Evolutionary conservation across 1,139 yeast genomes (phyloP).

Genomic region (Tardiomyces blankii): DNA sequence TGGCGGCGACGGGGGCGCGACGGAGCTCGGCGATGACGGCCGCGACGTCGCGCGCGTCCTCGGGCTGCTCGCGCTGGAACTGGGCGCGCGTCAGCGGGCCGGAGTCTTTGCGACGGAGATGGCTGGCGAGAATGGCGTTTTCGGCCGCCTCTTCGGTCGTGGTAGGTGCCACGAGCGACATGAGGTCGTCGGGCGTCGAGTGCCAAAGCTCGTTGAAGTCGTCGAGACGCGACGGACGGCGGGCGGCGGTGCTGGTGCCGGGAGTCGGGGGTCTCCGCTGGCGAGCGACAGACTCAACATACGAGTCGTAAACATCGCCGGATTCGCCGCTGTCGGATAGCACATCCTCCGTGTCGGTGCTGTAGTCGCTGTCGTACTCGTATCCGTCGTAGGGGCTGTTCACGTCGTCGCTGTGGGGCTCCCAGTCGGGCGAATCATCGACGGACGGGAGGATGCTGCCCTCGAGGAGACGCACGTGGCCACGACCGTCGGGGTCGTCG

Average conservation of each 20-base stretch:
- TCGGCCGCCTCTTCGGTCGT: not conserved
- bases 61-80: not conserved
- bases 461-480: no score
- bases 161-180: not conserved
- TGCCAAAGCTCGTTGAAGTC: not conserved
- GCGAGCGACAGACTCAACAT: not conserved
- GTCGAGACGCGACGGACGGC: not conserved
- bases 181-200: no score
- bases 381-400: not conserved
- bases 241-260: no score
- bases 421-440: no score
- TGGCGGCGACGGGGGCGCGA: not conserved
- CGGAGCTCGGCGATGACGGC: not conserved
- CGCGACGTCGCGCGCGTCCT: not conserved
- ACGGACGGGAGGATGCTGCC: no score
- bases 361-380: constrained; percentile 1
- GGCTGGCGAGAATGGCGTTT: not conserved
- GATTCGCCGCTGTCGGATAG: not conserved
- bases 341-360: not conserved
- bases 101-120: not conserved
- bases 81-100: not conserved
- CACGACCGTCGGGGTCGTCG: no score
- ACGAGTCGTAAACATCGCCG: not conserved
- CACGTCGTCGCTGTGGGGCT: no score
- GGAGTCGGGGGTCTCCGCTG: not conserved